Conservation (phyloP, 805 yeast species). For the Blastobotrys mokoenaii region DNA sequence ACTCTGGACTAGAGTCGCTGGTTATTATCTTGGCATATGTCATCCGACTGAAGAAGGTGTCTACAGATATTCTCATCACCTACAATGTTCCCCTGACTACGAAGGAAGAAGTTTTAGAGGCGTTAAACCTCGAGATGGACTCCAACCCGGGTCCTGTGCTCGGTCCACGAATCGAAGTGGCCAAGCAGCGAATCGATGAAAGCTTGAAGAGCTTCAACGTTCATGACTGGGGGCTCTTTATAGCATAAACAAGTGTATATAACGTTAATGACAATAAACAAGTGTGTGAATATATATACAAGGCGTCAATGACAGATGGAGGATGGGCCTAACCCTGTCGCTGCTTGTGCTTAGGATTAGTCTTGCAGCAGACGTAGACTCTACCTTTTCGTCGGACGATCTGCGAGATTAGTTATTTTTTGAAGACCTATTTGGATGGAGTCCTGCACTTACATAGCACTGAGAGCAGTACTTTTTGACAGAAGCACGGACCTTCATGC, state of each 20-base stretch:
- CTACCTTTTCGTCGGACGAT: conserved; percentile 93
- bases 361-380: conserved; percentile 86
- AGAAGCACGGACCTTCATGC: conserved; percentile 86
- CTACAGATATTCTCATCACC: conserved; percentile 55
- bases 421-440: no score
- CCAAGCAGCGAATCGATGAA: not conserved
- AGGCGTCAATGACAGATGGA: not conserved
- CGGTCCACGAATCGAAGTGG: conserved; percentile 15
- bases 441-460: conserved; percentile 51
- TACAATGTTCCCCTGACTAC: conserved; percentile 42
- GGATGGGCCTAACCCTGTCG: conserved; percentile 44
- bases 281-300: not conserved
- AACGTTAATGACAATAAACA: not conserved
- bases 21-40: conserved; percentile 50
- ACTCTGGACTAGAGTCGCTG: conserved; percentile 21
- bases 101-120: not conserved
- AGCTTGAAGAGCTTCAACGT: conserved; percentile 2
- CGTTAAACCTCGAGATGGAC: conserved; percentile 19
- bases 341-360: conserved; percentile 90
- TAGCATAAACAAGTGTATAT: not conserved
- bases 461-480: conserved; percentile 90
- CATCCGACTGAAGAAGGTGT: conserved; percentile 41
- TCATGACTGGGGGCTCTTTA: conserved; percentile 10
- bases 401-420: no score
- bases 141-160: not conserved